These are phyloP conservation scores for Heterococcus sp. DNA, from an alignment of 108 stramenopile genomes.

Conservation along the genomic window DNA sequence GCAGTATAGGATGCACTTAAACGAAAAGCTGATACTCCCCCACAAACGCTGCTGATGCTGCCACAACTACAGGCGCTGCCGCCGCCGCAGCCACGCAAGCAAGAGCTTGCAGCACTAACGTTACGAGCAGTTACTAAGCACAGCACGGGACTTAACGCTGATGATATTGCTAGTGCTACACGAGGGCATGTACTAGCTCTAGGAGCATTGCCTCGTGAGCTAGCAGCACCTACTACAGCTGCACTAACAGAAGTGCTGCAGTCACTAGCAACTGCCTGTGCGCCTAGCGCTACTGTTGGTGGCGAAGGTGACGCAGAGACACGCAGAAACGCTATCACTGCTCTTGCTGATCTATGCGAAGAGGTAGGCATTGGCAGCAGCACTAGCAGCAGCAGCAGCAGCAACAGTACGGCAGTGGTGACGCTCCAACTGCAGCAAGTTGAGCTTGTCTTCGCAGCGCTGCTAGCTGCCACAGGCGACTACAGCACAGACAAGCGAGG, in stretches of 20 bases:
- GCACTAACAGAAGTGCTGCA: neutral
- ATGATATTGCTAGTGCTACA: conserved; percentile 86
- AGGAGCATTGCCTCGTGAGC: conserved; percentile 55
- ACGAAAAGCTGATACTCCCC: too few species aligned
- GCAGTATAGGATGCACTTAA: too few species aligned
- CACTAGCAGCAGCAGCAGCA: neutral
- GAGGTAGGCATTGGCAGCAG: conserved; percentile 57
- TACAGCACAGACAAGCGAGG: conserved; percentile 93
- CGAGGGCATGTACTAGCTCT: conserved; percentile 86
- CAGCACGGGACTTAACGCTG: conserved; percentile 61
- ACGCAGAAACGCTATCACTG: conserved; percentile 75
- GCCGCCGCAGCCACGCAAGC: too few species aligned
- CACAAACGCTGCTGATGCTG: too few species aligned
- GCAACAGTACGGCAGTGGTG: neutral
- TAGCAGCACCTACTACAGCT: neutral
- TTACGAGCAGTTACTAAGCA: conserved; percentile 2
- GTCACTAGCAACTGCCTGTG: neutral
- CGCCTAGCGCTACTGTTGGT: neutral
- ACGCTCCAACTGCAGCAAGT: conserved; percentile 20
- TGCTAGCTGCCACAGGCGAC: conserved; percentile 74
- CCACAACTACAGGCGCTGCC: too few species aligned
- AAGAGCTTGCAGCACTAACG: too few species aligned
- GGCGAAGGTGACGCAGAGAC: conserved; percentile 85
- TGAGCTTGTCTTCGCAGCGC: conserved; percentile 62
- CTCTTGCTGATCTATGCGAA: conserved; percentile 67